Conservation (phyloP, 192 early-diverging fungal genomes). For the Umbelopsis sp. region DNA sequence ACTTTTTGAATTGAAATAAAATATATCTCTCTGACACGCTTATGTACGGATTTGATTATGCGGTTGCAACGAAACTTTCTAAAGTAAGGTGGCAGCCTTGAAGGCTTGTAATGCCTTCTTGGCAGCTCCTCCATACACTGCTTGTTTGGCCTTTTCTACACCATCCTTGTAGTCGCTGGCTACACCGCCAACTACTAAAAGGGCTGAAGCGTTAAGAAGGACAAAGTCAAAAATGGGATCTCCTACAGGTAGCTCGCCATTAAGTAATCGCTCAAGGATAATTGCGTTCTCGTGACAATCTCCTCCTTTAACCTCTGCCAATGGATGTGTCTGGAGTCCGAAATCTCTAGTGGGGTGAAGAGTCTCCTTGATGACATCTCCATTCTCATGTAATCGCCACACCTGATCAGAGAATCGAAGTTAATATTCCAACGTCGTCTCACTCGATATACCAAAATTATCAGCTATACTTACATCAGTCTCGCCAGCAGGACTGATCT, state of each 20-base stretch:
- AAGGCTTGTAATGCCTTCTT: constrained; percentile 66
- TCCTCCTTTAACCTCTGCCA: constrained; percentile 72
- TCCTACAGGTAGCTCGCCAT: constrained; percentile 56
- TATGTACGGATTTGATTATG: no score
- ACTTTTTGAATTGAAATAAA: no score
- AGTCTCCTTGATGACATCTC: constrained; percentile 61
- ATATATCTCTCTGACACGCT: no score
- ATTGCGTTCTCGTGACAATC: constrained; percentile 72
- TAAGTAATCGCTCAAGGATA: constrained; percentile 70
- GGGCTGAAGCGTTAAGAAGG: constrained; percentile 86
- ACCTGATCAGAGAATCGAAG: constrained; percentile 30
- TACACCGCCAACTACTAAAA: constrained; percentile 80
- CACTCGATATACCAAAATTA: no score
- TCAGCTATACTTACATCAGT: constrained; percentile 64
- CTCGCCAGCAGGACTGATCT: constrained; percentile 85
- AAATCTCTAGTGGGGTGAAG: constrained; percentile 83
- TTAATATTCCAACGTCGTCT: background rate
- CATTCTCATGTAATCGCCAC: constrained; percentile 74
- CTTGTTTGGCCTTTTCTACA: constrained; percentile 72
- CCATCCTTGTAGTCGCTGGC: constrained; percentile 74
- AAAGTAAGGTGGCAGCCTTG: constrained; percentile 35
- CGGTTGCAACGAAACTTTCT: no score
- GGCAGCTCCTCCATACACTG: constrained; percentile 74
- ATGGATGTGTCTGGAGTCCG: constrained; percentile 76
- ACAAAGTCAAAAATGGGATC: constrained; percentile 89